phyloP scores from a whole-genome alignment of 2,329 filamentous ascomycete species.

The Aspergillus candidus region DNA sequence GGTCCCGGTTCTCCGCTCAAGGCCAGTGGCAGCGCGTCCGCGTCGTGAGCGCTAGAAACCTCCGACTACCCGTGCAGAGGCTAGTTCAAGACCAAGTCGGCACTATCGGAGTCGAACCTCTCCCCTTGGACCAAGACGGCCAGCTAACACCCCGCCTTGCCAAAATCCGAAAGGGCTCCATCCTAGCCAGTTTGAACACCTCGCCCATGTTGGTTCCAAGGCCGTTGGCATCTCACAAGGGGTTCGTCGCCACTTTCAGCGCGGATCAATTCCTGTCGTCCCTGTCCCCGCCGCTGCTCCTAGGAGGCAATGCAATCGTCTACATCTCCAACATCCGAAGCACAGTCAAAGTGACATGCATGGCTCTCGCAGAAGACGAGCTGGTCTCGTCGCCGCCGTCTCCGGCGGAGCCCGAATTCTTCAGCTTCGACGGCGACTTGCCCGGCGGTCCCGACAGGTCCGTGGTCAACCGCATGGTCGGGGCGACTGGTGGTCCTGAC shows the following conservation, averaged over 20 bases:
- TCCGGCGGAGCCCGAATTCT: constrained; percentile 36
- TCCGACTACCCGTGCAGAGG: constrained; percentile 72
- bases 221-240: constrained; percentile 48
- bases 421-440: constrained; percentile 38
- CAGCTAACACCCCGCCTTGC: constrained; percentile 23
- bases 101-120: constrained; percentile 67
- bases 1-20: constrained; percentile 49
- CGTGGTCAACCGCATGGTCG: constrained; percentile 26
- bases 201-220: constrained; percentile 42
- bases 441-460: constrained; percentile 12
- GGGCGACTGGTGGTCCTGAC: constrained; percentile 12
- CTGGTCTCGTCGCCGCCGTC: constrained; percentile 22
- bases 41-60: constrained; percentile 79
- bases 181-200: constrained; percentile 60
- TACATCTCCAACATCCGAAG: constrained; percentile 85
- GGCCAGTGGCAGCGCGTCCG: constrained; percentile 74
- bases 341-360: constrained; percentile 64
- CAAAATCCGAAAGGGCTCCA: constrained; percentile 69
- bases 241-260: constrained; percentile 65
- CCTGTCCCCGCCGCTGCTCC: constrained; percentile 50
- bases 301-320: constrained; percentile 56
- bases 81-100: constrained; percentile 79
- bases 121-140: constrained; percentile 17
- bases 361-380: constrained; percentile 37
- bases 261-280: constrained; percentile 47